These are phyloP conservation scores for Pilatotrama ljubarskyi DNA, from an alignment of 768 basidiomycete genomes.

Conservation along the genomic window DNA sequence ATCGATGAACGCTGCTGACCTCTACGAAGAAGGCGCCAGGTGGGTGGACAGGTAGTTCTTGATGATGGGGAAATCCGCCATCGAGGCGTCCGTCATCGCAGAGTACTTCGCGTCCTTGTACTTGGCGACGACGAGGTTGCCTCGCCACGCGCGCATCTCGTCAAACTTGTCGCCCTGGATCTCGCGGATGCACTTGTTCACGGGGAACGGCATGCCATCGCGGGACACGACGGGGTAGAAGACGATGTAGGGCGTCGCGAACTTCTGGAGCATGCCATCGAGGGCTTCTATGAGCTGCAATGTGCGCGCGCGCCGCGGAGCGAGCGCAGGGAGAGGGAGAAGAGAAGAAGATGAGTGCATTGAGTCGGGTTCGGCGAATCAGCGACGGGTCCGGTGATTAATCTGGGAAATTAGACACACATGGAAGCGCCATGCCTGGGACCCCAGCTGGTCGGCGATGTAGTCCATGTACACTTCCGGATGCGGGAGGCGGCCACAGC, in stretches of 20 bases:
- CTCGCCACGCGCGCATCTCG: slow-evolving; percentile 73
- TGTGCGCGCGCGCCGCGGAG: neutral
- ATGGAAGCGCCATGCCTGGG: slow-evolving; percentile 72
- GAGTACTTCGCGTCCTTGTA: slow-evolving; percentile 49
- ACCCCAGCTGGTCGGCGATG: slow-evolving; percentile 70
- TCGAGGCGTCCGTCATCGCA: slow-evolving; percentile 69
- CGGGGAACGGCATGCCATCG: slow-evolving; percentile 79
- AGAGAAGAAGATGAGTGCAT: slow-evolving; percentile 9
- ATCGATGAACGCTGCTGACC: slow-evolving; percentile 17
- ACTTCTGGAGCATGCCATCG: slow-evolving; percentile 79
- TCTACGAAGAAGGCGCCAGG: slow-evolving; percentile 47
- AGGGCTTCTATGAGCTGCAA: slow-evolving; percentile 68
- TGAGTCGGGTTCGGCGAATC: slow-evolving; percentile 13
- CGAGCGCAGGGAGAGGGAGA: slow-evolving; percentile 17
- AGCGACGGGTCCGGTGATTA: slow-evolving; percentile 18
- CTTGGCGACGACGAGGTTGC: slow-evolving; percentile 78
- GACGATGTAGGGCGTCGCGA: slow-evolving; percentile 76
- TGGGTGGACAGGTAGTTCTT: slow-evolving; percentile 78
- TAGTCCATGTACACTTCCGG: slow-evolving; percentile 87
- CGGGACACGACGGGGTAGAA: slow-evolving; percentile 78
- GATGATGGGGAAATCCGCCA: slow-evolving; percentile 81
- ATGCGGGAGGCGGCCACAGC: slow-evolving; percentile 69
- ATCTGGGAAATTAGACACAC: slow-evolving; percentile 39
- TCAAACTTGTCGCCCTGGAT: slow-evolving; percentile 65
- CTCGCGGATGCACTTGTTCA: slow-evolving; percentile 75